A percentile compares a stretch with the other conserved stretches of the same genome.
These are phyloP conservation scores for Ogataea populi-albae DNA, from an alignment of 805 yeast species.

Conservation along the genomic window DNA sequence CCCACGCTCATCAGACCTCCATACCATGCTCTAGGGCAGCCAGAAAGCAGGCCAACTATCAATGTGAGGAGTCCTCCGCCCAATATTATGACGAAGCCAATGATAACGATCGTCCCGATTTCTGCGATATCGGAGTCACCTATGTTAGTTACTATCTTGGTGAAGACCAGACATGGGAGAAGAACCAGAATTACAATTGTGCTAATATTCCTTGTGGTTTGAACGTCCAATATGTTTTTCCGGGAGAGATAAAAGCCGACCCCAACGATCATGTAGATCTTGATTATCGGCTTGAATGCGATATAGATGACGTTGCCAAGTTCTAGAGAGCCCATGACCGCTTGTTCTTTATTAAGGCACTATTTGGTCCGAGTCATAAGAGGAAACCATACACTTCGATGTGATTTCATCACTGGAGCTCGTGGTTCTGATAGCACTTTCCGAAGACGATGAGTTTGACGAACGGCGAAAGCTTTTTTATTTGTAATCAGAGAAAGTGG, in stretches of 20 bases:
- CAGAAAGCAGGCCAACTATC: slow-evolving; percentile 44
- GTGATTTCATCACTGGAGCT: too few species aligned
- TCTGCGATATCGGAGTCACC: slow-evolving; percentile 65
- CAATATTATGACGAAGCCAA: slow-evolving; percentile 42
- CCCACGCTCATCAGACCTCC: slow-evolving; percentile 74
- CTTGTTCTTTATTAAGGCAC: too few species aligned
- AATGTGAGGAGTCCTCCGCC: slow-evolving; percentile 44
- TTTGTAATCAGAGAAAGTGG: too few species aligned
- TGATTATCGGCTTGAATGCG: slow-evolving; percentile 82
- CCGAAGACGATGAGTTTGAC: too few species aligned
- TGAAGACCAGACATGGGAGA: slow-evolving; percentile 73
- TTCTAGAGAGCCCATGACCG: slow-evolving; percentile 18
- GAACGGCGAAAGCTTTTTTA: too few species aligned
- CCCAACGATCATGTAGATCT: slow-evolving; percentile 69
- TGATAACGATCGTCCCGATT: slow-evolving; percentile 60
- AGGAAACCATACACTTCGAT: background rate
- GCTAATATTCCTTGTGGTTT: slow-evolving; percentile 67
- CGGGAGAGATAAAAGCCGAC: slow-evolving; percentile 66
- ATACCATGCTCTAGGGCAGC: slow-evolving; percentile 68
- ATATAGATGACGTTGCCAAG: slow-evolving; percentile 71
- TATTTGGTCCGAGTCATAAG: background rate
- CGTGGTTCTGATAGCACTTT: too few species aligned
- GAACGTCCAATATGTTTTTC: slow-evolving; percentile 60
- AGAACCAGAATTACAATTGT: slow-evolving; percentile 65
- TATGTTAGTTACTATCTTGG: slow-evolving; percentile 65